Percentiles rank a stretch among this genome's conserved stretches.
These are phyloP conservation scores for Kazachstania sp. DNA, from an alignment of 1,139 yeast genomes.

Conservation along the genomic window DNA sequence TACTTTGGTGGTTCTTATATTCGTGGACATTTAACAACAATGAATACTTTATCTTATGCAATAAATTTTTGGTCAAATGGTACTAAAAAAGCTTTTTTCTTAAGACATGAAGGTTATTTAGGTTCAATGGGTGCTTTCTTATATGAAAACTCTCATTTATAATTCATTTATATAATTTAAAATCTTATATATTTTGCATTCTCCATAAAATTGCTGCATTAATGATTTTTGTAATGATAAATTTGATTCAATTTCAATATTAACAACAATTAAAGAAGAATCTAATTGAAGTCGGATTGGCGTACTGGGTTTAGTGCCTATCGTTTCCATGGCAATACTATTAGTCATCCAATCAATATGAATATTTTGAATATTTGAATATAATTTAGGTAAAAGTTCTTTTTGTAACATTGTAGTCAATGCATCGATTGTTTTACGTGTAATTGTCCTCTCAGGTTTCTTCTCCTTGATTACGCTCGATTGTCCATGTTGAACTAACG, in stretches of 20 bases:
- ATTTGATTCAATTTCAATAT: background rate
- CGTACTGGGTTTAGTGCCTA: no score
- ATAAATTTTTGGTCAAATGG: constrained; percentile 96
- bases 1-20: constrained; percentile 97
- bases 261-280: background rate
- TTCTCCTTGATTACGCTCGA: background rate
- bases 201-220: background rate
- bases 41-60: constrained; percentile 87
- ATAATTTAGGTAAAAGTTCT: background rate
- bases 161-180: background rate
- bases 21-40: constrained; percentile 89
- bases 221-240: constrained; percentile 1
- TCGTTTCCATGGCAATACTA: background rate
- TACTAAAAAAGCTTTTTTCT: constrained; percentile 81
- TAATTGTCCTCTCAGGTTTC: no score
- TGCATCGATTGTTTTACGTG: background rate
- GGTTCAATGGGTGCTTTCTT: constrained; percentile 96
- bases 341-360: background rate
- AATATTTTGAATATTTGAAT: background rate
- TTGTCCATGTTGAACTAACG: no score
- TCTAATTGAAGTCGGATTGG: background rate
- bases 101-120: constrained; percentile 91
- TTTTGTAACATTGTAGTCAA: background rate
- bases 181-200: constrained; percentile 3
- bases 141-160: no score